Evolutionary conservation across 2,329 filamentous ascomycete species (phyloP).

Genomic region (Fusarium azukiicola): DNA sequence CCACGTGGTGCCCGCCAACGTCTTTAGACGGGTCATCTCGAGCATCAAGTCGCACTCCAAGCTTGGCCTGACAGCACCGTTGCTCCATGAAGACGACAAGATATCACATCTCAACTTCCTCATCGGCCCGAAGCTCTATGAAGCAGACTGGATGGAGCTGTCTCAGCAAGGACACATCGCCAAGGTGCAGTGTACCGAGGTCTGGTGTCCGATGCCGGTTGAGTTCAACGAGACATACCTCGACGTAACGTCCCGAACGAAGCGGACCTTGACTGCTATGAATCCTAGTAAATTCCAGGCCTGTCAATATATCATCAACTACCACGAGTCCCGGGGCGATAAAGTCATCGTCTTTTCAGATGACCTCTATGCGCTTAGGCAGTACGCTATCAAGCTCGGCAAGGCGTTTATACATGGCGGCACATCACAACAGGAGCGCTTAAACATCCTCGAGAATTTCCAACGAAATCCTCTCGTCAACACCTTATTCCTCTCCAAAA

Average conservation of each 20-base stretch:
- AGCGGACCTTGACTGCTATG: slow-evolving; percentile 87
- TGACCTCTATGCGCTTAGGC: slow-evolving; percentile 92
- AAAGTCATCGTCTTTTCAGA: slow-evolving; percentile 99
- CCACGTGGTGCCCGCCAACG: slow-evolving; percentile 94
- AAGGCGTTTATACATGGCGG: slow-evolving; percentile 94
- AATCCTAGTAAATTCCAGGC: slow-evolving; percentile 97
- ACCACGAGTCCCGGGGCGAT: slow-evolving; percentile 94
- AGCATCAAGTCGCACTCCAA: slow-evolving; percentile 95
- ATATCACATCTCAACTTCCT: slow-evolving; percentile 96
- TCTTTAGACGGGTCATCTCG: slow-evolving; percentile 93
- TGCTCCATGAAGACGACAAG: slow-evolving; percentile 96
- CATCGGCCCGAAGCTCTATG: slow-evolving; percentile 95
- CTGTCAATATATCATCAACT: slow-evolving; percentile 96
- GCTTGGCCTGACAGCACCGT: slow-evolving; percentile 92
- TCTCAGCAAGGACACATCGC: slow-evolving; percentile 96
- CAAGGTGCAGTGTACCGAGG: slow-evolving; percentile 95
- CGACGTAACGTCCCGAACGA: slow-evolving; percentile 70
- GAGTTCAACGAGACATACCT: slow-evolving; percentile 97
- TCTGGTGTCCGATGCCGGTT: slow-evolving; percentile 98
- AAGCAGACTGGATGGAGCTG: slow-evolving; percentile 98
- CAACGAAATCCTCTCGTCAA: slow-evolving; percentile 92
- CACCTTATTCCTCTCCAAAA: slow-evolving; percentile 96
- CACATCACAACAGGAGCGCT: slow-evolving; percentile 89
- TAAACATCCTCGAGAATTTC: slow-evolving; percentile 93
- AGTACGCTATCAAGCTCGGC: slow-evolving; percentile 88